phyloP scores from a whole-genome alignment of 2,329 filamentous ascomycete genomes.

The Clonostachys rosea region DNA sequence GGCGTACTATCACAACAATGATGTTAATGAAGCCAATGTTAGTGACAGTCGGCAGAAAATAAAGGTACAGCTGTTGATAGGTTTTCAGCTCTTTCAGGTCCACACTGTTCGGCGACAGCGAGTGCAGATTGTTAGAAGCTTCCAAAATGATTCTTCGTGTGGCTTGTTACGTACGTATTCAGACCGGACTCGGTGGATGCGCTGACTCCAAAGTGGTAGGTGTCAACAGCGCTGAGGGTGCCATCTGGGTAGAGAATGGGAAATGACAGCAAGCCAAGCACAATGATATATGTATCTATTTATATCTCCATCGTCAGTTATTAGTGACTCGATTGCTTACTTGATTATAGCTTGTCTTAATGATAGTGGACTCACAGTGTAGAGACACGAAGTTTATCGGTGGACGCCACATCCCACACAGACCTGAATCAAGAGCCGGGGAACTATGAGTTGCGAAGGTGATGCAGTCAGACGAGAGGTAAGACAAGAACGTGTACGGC shows the following conservation, averaged over 20 bases:
- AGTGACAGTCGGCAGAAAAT: constrained; percentile 40
- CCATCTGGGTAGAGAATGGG: constrained; percentile 3
- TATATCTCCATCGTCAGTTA: neutral
- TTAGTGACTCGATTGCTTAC: neutral
- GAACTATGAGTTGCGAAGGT: too few relatives aligned
- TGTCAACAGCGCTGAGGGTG: constrained; percentile 28
- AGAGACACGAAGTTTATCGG: constrained; percentile 7
- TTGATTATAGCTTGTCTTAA: neutral
- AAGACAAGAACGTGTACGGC: too few relatives aligned
- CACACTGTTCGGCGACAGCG: constrained; percentile 22
- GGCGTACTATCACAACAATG: constrained; percentile 37
- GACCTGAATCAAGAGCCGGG: too few relatives aligned
- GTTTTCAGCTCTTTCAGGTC: constrained; percentile 41
- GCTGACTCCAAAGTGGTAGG: constrained; percentile 44
- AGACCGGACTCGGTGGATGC: constrained; percentile 44
- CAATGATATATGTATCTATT: constrained; percentile 6
- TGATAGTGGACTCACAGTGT: constrained; percentile 4
- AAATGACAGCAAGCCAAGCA: constrained; percentile 2
- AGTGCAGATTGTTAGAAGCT: neutral
- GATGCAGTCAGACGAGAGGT: too few relatives aligned
- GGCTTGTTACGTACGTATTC: constrained; percentile 31
- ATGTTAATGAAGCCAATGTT: constrained; percentile 46
- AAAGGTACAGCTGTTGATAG: constrained; percentile 48
- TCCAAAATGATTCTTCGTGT: neutral
- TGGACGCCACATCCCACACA: constrained; percentile 4